phyloP scores from a whole-genome alignment of 805 yeast genomes.

The Cyberlindnera xishuangbannaensis region DNA sequence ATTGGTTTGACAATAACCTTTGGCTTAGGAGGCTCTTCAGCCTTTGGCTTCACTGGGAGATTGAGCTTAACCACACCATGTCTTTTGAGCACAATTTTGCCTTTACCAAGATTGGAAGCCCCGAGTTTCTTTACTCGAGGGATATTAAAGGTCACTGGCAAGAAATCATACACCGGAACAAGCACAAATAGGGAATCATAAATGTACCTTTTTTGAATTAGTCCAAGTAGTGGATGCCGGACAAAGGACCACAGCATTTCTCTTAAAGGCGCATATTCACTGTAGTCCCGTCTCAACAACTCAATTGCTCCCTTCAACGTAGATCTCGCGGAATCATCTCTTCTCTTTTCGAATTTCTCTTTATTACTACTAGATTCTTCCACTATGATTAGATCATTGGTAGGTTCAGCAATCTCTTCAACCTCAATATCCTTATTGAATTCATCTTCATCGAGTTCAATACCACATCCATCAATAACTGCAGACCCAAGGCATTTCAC shows the following conservation, averaged over 20 bases:
- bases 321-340: conserved; percentile 61
- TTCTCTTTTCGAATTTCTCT: conserved; percentile 42
- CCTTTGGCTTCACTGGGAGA: background rate
- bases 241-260: conserved; percentile 62
- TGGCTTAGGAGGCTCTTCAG: background rate
- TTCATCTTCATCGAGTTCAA: conserved; percentile 61
- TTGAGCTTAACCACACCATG: background rate
- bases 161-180: conserved; percentile 53
- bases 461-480: conserved; percentile 57
- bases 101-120: conserved; percentile 48
- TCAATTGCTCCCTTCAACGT: conserved; percentile 63
- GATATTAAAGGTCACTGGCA: conserved; percentile 54
- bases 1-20: no score
- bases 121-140: conserved; percentile 67
- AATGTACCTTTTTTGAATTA: conserved; percentile 54
- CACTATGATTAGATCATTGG: conserved; percentile 42
- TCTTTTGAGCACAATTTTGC: conserved; percentile 51
- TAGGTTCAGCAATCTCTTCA: conserved; percentile 8
- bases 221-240: conserved; percentile 53
- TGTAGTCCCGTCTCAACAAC: conserved; percentile 52
- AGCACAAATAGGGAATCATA: conserved; percentile 63
- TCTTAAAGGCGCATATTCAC: conserved; percentile 49
- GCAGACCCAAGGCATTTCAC: conserved; percentile 53
- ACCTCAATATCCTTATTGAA: conserved; percentile 26
- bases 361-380: conserved; percentile 46